Percentiles rank a stretch among this genome's conserved stretches.
phyloP scores from a whole-genome alignment of 2,329 filamentous ascomycete species.

The Xylariaceae sp. region DNA sequence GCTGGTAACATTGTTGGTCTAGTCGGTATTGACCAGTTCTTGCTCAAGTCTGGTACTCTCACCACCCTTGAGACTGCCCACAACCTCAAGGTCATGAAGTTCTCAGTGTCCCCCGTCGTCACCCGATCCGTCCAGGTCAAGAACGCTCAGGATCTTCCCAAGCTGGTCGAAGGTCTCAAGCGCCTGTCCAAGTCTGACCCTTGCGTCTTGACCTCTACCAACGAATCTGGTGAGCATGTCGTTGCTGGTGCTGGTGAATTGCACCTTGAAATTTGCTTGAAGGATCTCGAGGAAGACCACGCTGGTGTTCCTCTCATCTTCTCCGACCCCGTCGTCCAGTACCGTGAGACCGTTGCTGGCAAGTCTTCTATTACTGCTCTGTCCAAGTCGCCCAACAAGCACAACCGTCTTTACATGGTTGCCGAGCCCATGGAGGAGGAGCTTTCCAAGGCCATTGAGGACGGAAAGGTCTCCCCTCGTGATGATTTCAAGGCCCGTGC shows the following conservation, averaged over 20 bases:
- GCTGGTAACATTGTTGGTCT: constrained; percentile 99
- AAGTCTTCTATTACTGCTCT: constrained; percentile 92
- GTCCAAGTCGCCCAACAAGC: constrained; percentile 99
- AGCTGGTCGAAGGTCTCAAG: constrained; percentile 99
- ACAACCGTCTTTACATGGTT: constrained; percentile 98
- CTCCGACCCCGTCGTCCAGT: constrained; percentile 96
- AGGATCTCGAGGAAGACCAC: constrained; percentile 99
- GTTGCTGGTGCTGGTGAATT: constrained; percentile 99
- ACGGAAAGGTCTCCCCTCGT: constrained; percentile 85
- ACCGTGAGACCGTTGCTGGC: constrained; percentile 87
- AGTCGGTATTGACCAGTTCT: constrained; percentile 99
- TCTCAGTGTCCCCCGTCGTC: constrained; percentile 98
- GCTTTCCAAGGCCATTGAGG: constrained; percentile 82
- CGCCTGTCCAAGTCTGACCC: constrained; percentile 99
- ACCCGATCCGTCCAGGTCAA: constrained; percentile 98
- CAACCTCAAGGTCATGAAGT: constrained; percentile 99
- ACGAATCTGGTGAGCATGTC: constrained; percentile 94
- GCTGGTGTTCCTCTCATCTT: constrained; percentile 96
- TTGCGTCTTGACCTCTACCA: constrained; percentile 88
- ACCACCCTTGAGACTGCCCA: constrained; percentile 95
- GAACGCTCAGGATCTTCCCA: constrained; percentile 99
- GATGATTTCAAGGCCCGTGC: constrained; percentile 99
- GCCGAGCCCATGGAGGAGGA: constrained; percentile 91
- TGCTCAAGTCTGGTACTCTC: constrained; percentile 99
- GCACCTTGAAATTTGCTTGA: constrained; percentile 99